Base-by-base conservation (phyloP, 2,329 filamentous ascomycete genomes). In the Acarospora socialis region DNA sequence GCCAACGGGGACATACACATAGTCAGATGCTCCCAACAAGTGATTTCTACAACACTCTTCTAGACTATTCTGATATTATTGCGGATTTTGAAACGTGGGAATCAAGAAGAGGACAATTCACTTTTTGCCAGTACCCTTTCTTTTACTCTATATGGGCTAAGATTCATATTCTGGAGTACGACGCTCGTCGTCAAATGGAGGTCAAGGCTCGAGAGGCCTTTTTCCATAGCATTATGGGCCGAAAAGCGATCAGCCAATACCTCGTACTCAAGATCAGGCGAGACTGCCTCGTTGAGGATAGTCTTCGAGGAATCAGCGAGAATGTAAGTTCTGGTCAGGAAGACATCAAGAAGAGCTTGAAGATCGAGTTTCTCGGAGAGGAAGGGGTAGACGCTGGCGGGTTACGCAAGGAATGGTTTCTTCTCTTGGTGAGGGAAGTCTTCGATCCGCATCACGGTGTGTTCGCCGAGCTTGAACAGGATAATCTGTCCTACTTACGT, bases 71-170 rank as follows among this genome's bases (percentile, higher is more conserved):
- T n/a, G 82, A 93, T 48, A 64, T 93, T 5, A 70, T 90, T 28
- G 71, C 70, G 0, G 86, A 94, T 50, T 93, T 92, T 46, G 82
- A 92, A 47, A 67, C 73, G 7, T 94, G 86, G 86, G 84, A 92
- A 50, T 68, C 71, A 4, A 77, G 70, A 41, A 67, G 68, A 31
- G 66, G 68, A 13, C 81, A 74, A 43, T 93, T 93, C 49, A 71
- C 81, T 0, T 92, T 94, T 49, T 93, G 84, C 50, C 82, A 92
- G 50, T 92, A 92, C 46, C 83, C 86, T 0, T 92, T 93, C 47
- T 76, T 93, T 43, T 64, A 94, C 23, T 92, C 83, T 39, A 84
- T 94, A 42, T 86, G 82, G 63, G 79, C 84, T 17, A 94, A 94
- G 55, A 92, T 90, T 36, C 78, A 78, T 42, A 87, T 93, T 28